Percentiles rank a stretch among this genome's conserved stretches.
Evolutionary conservation across 2,329 filamentous ascomycete genomes (phyloP).

Genomic region (Aspergillus texensis): DNA sequence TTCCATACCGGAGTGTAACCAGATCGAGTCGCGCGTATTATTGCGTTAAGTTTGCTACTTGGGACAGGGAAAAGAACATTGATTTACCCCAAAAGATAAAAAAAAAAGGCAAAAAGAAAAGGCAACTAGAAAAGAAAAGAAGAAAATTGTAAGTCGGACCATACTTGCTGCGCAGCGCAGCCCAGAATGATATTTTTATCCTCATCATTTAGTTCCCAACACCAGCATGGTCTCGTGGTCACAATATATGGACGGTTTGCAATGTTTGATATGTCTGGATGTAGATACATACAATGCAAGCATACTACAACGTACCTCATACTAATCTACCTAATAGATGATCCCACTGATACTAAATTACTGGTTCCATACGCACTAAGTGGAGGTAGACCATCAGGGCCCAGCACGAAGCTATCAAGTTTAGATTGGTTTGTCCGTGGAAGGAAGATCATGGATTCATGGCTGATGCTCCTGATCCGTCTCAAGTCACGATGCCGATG

Average conservation of each 20-base stretch:
- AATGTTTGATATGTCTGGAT: neutral
- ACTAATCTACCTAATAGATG: neutral
- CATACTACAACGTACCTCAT: neutral
- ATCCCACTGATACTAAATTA: constrained; percentile 15
- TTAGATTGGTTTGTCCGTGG: constrained; percentile 4
- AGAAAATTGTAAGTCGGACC: neutral
- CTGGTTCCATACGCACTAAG: constrained; percentile 18
- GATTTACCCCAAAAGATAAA: constrained; percentile 5
- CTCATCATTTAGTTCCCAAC: neutral
- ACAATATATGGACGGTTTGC: neutral
- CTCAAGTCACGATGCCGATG: neutral
- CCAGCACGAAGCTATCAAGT: constrained; percentile 3
- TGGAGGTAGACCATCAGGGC: constrained; percentile 19
- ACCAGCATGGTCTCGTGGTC: neutral
- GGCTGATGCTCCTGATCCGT: neutral
- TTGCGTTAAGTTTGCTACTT: constrained; percentile 5
- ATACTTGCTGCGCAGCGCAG: neutral
- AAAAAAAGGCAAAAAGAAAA: neutral
- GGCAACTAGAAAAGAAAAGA: neutral
- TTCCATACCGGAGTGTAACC: constrained; percentile 25
- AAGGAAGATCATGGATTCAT: neutral
- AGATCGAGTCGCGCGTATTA: constrained; percentile 23
- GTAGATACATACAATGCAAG: neutral
- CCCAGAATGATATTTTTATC: neutral
- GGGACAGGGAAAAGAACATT: neutral